Conservation (phyloP, 805 yeast species). For the Wickerhamomyces canadensis region DNA sequence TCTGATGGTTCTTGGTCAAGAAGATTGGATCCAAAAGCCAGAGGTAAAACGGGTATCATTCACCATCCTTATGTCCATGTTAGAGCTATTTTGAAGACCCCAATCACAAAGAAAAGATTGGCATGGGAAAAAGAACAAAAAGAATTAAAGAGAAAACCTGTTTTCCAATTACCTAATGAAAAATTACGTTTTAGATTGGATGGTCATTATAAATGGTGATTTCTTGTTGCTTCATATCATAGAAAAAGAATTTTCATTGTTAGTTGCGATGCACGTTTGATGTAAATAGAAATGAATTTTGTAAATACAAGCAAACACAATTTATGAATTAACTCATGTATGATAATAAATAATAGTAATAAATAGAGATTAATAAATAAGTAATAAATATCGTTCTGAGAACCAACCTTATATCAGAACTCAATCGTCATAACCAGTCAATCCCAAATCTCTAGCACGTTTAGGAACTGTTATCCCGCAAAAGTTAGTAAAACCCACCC, state of each 20-base stretch:
- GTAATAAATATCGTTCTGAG: too few relatives aligned
- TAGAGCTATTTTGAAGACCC: slow-evolving; percentile 66
- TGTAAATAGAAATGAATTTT: slow-evolving; percentile 1
- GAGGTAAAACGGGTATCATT: slow-evolving; percentile 83
- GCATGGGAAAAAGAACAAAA: slow-evolving; percentile 52
- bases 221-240: background rate
- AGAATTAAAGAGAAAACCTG: slow-evolving; percentile 45
- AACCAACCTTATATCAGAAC: background rate
- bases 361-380: background rate
- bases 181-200: slow-evolving; percentile 43
- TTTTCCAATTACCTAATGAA: slow-evolving; percentile 38
- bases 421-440: slow-evolving; percentile 53
- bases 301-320: slow-evolving; percentile 8
- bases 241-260: too few relatives aligned
- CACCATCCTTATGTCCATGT: slow-evolving; percentile 77
- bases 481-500: too few relatives aligned
- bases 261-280: too few relatives aligned
- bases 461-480: slow-evolving; percentile 46
- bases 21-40: slow-evolving; percentile 77
- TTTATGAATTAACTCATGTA: background rate
- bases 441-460: slow-evolving; percentile 42
- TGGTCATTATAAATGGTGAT: slow-evolving; percentile 53
- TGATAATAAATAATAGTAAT: background rate
- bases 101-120: slow-evolving; percentile 55
- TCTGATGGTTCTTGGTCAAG: slow-evolving; percentile 74